These are phyloP conservation scores for Sherardia arvensis DNA, from an alignment of 257 asterid species.

Conservation along the genomic window DNA sequence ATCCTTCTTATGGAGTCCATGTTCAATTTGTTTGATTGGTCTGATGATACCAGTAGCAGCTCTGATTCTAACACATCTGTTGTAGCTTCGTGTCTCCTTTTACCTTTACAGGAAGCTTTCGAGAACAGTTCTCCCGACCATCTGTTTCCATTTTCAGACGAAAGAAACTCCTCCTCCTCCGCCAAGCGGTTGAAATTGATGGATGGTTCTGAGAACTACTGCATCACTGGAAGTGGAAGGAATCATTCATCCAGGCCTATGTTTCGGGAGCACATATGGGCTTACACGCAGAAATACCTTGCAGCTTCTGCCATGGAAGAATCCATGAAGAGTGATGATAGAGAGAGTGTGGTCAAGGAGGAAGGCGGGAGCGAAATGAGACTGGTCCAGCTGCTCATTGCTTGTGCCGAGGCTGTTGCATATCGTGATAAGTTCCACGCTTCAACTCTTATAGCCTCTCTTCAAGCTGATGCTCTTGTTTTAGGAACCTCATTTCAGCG, in stretches of 20 bases:
- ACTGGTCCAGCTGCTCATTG: slow-evolving; percentile 5
- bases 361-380: neutral
- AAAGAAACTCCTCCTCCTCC: neutral
- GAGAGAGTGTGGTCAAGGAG: neutral
- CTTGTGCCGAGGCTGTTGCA: slow-evolving; percentile 14
- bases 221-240: neutral
- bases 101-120: slow-evolving; percentile 4
- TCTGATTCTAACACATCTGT: neutral
- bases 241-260: neutral
- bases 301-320: slow-evolving; percentile 9
- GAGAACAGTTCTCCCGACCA: slow-evolving; percentile 1
- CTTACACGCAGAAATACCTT: slow-evolving; percentile 4
- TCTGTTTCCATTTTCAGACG: neutral
- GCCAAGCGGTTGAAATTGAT: slow-evolving; percentile 2
- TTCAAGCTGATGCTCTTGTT: slow-evolving; percentile 8
- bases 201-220: neutral
- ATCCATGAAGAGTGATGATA: neutral
- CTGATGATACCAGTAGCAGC: neutral
- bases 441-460: slow-evolving; percentile 5
- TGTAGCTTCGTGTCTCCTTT: neutral
- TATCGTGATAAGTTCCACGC: slow-evolving; percentile 12
- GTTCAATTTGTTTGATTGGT: neutral
- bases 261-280: slow-evolving; percentile 12
- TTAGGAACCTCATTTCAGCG: slow-evolving; percentile 8
- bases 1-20: slow-evolving; percentile 1